Evolutionary conservation across 2,329 filamentous ascomycete genomes (phyloP).

Genomic region (Xylariaceae sp.): DNA sequence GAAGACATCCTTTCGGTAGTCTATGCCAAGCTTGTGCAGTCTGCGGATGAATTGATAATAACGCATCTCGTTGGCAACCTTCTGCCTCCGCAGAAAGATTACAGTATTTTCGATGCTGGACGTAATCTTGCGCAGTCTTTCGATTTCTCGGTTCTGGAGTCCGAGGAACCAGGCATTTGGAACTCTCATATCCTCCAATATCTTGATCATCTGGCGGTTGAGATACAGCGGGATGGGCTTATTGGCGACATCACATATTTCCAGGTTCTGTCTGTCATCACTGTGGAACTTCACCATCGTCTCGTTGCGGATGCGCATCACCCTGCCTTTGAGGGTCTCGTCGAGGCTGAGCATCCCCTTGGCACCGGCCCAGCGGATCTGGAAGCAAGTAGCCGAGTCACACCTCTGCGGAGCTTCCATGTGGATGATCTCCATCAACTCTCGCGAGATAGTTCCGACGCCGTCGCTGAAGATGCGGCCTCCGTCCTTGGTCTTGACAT

Average conservation of each 20-base stretch:
- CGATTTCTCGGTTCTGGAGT: constrained; percentile 56
- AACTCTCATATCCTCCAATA: constrained; percentile 70
- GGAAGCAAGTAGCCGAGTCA: constrained; percentile 56
- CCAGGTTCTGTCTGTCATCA: constrained; percentile 46
- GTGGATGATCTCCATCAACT: constrained; percentile 55
- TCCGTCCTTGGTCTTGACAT: constrained; percentile 43
- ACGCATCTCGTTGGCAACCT: constrained; percentile 52
- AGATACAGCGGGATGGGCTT: constrained; percentile 62
- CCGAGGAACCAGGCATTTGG: constrained; percentile 50
- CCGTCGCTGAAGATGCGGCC: constrained; percentile 68
- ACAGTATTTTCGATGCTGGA: constrained; percentile 53
- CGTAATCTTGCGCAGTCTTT: constrained; percentile 52
- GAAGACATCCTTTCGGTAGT: constrained; percentile 62
- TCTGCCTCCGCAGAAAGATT: constrained; percentile 55
- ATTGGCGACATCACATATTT: constrained; percentile 64
- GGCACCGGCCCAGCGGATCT: constrained; percentile 65
- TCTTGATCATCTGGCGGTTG: constrained; percentile 78
- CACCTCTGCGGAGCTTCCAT: constrained; percentile 38
- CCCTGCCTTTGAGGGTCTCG: constrained; percentile 45
- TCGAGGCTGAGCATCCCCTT: constrained; percentile 73
- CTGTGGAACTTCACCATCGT: constrained; percentile 78
- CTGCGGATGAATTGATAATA: constrained; percentile 56
- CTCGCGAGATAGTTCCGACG: constrained; percentile 62
- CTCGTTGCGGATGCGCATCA: constrained; percentile 52
- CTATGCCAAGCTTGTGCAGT: constrained; percentile 48